phyloP scores from a whole-genome alignment of 2,329 filamentous ascomycete genomes.

The Colletotrichum brevisporum region DNA sequence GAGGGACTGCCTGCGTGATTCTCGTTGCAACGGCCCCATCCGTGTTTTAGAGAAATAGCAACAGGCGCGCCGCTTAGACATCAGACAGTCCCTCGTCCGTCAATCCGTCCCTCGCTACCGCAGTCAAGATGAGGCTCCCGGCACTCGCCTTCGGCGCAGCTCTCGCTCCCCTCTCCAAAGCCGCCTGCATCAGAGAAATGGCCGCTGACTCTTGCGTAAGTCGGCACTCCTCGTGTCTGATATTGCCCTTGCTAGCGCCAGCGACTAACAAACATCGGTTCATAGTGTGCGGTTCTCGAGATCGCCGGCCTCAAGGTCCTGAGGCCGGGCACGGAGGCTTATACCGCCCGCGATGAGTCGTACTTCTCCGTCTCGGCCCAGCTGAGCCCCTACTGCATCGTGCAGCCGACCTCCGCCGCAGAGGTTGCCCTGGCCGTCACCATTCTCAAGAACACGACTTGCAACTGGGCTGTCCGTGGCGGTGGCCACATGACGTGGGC shows the following conservation, averaged over 20 bases:
- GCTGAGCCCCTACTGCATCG: slow-evolving; percentile 43
- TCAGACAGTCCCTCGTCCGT: no score
- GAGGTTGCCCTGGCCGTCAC: slow-evolving; percentile 48
- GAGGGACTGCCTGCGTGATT: no score
- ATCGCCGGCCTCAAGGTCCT: not conserved
- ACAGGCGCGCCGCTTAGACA: no score
- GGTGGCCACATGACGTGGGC: slow-evolving; percentile 48
- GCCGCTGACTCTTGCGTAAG: not conserved
- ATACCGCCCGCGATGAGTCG: slow-evolving; percentile 6
- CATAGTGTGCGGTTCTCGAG: not conserved
- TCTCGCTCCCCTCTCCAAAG: no score
- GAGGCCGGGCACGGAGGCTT: not conserved
- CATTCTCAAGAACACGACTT: slow-evolving; percentile 44
- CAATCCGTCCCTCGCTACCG: no score
- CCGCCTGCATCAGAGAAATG: not conserved
- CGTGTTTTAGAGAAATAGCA: no score
- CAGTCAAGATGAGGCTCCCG: no score
- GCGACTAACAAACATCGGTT: not conserved
- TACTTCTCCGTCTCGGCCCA: slow-evolving; percentile 16
- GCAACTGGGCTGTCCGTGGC: slow-evolving; percentile 50
- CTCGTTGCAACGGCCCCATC: no score
- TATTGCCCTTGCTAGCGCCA: not conserved
- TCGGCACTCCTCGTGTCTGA: not conserved
- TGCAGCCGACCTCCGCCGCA: slow-evolving; percentile 44
- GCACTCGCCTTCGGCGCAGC: no score